Evolutionary conservation across 805 yeast species (phyloP), one percentile per base, ranked within the genome.

Genomic region (Kuraishia floccosa): DNA sequence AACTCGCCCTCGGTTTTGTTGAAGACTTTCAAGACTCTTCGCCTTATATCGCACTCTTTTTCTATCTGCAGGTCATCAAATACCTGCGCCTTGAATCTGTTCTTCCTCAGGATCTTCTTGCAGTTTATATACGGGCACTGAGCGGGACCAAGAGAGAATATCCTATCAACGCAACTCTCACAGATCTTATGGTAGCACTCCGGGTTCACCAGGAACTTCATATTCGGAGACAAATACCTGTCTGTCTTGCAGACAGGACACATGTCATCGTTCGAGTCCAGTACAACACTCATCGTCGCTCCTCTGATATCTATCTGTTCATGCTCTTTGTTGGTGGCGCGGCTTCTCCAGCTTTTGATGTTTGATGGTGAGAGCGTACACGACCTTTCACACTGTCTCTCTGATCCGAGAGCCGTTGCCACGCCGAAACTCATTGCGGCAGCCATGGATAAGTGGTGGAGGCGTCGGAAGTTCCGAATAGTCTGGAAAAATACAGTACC

Each of bases 111-210:
- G 8, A 78, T 83, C 60, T 80, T 84, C 35, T 78, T 86, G 60
- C 99, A 91, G 31, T 78, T 76, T 4, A 86, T 81, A 51, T 87
- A 89, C 1, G 98, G 98, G 51, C 99, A 91, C 14, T 87, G 91
- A 0, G 96, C 91, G 0, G 98, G 98, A 3, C 99, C 99, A 30
- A 81, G 60, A 5, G 94, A 74, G 50, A 83, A 91, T 32, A 91
- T 87, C 40, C 98, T 69, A 54, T 91, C 97, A 26, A 89, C 97
- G 58, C 98, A 91, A 2, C 94, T 76, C 43, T 81, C 96, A 58
- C 99, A 91, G 54, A 91, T 89, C 63, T 85, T 89, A 51, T 91
- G 99, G 50, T 91, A 91, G 57, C 99, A 91, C 53, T 91, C 98
- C 0, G 97, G 94, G 46, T 91, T 91, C 40, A 91, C 86, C 33